Evolutionary conservation across 148 eudicot species (phyloP), one percentile per base, ranked within the genome.

Genomic region (Polygonum maritimum): DNA sequence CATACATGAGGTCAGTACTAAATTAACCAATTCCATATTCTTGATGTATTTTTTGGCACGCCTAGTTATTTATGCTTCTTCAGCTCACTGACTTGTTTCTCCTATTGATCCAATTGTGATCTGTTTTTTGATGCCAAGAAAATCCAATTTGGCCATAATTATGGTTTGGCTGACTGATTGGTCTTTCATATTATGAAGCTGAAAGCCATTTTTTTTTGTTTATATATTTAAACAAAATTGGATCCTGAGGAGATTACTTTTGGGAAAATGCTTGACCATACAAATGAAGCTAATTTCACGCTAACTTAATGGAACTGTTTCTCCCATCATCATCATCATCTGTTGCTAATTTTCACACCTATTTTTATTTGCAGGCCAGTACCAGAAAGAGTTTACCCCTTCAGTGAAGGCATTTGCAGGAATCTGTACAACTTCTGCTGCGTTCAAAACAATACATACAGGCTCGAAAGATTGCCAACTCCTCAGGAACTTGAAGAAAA

Each of bases 361-460:
- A 10, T 7, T 60, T 22, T 79, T 74, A 73, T 80, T 57, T 89
- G 83, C 91, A 95, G 97, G 80, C 86, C 82, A 21, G 77, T 95
- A 63, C 96, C 96, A 39, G 94, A 91, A 76, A 84, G 98, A 81
- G 96, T 94, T 71, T 89, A 85, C 79, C 97, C 99, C 9, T 95
- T 92, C 84, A 95, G 93, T 72, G 84, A 88, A 84, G 97, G 99
- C 78, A 76, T 86, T 21, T 85, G 97, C 83, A 83, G 86, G 76
- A 95, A 95, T 80, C 75, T 92, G 79, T 87, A 85, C 83, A 76
- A 87, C 77, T 95, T 90, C 86, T 95, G 97, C 73, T 95, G 84
- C 73, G 83, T 82, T 54, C 76, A 80, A 69, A 85, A 77, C 71
- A 79, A 87, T 84, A 73, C 67, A 36, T 87, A 89, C 85, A 81